phyloP scores from a whole-genome alignment of 2,329 filamentous ascomycete genomes.

The Cladosporium sp. region DNA sequence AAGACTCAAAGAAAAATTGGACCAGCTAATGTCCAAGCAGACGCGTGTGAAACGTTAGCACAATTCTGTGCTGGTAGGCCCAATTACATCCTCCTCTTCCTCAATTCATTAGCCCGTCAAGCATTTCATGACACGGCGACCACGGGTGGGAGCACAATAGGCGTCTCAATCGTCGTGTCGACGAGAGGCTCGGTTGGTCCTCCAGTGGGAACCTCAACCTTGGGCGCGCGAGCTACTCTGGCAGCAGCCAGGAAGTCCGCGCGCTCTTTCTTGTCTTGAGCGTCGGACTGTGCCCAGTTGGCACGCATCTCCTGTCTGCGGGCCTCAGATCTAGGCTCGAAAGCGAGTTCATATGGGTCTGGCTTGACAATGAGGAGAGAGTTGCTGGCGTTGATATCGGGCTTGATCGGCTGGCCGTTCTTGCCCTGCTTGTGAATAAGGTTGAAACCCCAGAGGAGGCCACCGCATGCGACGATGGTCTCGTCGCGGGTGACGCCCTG shows the following conservation, averaged over 20 bases:
- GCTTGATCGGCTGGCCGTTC: constrained; percentile 36
- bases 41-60: neutral
- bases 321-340: constrained; percentile 50
- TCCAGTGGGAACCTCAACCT: neutral
- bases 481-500: constrained; percentile 64
- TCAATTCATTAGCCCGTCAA: neutral
- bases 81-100: constrained; percentile 17
- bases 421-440: constrained; percentile 47
- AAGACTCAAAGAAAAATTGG: constrained; percentile 9
- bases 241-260: constrained; percentile 36
- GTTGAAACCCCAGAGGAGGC: constrained; percentile 50
- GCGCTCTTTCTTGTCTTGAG: constrained; percentile 38
- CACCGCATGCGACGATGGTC: constrained; percentile 55
- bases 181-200: neutral
- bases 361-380: constrained; percentile 60
- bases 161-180: neutral
- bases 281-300: constrained; percentile 42
- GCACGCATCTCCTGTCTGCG: constrained; percentile 42
- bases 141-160: constrained; percentile 2
- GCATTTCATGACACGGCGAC: constrained; percentile 2
- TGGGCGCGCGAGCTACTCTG: constrained; percentile 18
- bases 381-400: constrained; percentile 51
- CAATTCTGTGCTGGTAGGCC: neutral
- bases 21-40: constrained; percentile 1
- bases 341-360: constrained; percentile 56